phyloP scores from a whole-genome alignment of 1,284 basidiomycete species.

The Psilocybe mexicana region DNA sequence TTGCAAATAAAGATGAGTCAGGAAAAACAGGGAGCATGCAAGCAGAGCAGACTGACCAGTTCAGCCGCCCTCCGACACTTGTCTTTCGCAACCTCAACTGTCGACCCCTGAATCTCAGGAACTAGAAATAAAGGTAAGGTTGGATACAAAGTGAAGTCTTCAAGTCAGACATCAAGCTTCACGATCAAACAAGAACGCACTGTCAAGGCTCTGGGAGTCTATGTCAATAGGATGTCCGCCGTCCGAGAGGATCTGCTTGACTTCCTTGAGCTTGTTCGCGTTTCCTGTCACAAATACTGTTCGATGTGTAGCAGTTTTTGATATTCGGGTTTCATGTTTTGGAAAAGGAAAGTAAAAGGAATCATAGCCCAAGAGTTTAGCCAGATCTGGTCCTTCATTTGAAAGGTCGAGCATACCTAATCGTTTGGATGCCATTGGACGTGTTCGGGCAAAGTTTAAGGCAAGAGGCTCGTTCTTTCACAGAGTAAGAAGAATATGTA shows the following conservation, averaged over 20 bases:
- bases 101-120: slow-evolving; percentile 93
- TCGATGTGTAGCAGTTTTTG: too few species aligned
- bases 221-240: slow-evolving; percentile 61
- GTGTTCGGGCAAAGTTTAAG: too few species aligned
- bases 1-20: neutral
- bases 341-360: too few species aligned
- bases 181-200: slow-evolving; percentile 39
- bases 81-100: slow-evolving; percentile 85
- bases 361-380: too few species aligned
- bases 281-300: slow-evolving; percentile 94
- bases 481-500: too few species aligned
- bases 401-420: too few species aligned
- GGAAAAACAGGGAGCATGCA: too few species aligned
- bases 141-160: neutral
- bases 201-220: slow-evolving; percentile 68
- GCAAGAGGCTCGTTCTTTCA: too few species aligned
- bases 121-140: slow-evolving; percentile 46
- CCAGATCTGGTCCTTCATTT: too few species aligned
- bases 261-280: slow-evolving; percentile 91
- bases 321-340: too few species aligned
- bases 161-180: neutral
- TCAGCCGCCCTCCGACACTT: slow-evolving; percentile 89
- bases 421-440: too few species aligned
- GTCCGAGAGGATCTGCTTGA: slow-evolving; percentile 72
- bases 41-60: slow-evolving; percentile 45